Conservation (phyloP, 306 rosid species). For the Vicia villosa region DNA sequence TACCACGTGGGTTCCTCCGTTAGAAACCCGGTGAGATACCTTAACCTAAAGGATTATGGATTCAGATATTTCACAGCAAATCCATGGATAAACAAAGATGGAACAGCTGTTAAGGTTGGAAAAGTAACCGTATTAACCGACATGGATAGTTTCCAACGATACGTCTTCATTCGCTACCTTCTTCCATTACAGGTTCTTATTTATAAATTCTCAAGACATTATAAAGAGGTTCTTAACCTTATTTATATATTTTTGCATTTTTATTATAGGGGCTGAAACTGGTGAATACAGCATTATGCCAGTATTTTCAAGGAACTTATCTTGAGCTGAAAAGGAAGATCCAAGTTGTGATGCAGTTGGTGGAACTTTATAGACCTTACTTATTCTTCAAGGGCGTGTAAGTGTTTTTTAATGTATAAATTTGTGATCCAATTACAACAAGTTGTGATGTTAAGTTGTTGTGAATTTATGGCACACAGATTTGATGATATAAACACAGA, state of each 20-base stretch:
- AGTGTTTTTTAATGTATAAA: slow-evolving; percentile 10
- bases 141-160: slow-evolving; percentile 75
- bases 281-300: slow-evolving; percentile 67
- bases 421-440: too few relatives aligned
- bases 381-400: slow-evolving; percentile 82
- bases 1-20: slow-evolving; percentile 80
- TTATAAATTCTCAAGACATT: background rate
- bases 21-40: slow-evolving; percentile 46
- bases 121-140: slow-evolving; percentile 41
- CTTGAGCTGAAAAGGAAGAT: slow-evolving; percentile 56
- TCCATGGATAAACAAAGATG: slow-evolving; percentile 75
- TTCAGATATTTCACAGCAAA: slow-evolving; percentile 55
- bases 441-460: too few relatives aligned
- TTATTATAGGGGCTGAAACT: slow-evolving; percentile 62
- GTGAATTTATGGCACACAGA: slow-evolving; percentile 41
- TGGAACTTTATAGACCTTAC: slow-evolving; percentile 76
- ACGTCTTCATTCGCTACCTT: slow-evolving; percentile 67
- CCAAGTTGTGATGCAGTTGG: slow-evolving; percentile 64
- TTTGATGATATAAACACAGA: slow-evolving; percentile 82
- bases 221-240: too few relatives aligned
- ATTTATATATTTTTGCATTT: too few relatives aligned
- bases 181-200: slow-evolving; percentile 58
- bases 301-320: slow-evolving; percentile 55
- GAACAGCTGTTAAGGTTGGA: slow-evolving; percentile 61
- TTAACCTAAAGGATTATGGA: slow-evolving; percentile 46